Conservation (phyloP, 2,329 filamentous ascomycete species). For the Aspergillus sojae region DNA sequence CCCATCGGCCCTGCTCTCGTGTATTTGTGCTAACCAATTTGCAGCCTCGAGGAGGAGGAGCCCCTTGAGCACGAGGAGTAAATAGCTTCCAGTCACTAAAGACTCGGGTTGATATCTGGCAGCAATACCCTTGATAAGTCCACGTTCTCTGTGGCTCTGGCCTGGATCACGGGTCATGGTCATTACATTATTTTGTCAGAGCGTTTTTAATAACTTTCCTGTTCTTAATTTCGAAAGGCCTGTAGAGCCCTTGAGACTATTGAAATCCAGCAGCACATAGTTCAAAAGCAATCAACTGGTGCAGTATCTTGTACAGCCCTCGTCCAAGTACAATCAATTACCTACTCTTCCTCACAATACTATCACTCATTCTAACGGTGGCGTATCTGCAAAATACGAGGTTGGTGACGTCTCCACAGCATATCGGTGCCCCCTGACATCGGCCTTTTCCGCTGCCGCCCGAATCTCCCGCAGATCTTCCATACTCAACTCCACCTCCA, state of each 20-base stretch:
- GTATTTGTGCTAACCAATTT: slow-evolving; percentile 21
- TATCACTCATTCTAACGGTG: slow-evolving; percentile 1
- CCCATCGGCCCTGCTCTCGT: background rate
- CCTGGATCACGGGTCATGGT: slow-evolving; percentile 25
- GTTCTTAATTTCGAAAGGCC: slow-evolving; percentile 36
- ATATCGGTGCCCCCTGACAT: slow-evolving; percentile 16
- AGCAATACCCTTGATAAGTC: slow-evolving; percentile 42
- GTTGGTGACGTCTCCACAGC: background rate
- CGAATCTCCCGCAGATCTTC: slow-evolving; percentile 21
- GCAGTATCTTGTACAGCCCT: background rate
- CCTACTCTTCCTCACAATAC: background rate
- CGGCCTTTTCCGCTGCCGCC: background rate
- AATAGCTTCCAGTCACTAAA: slow-evolving; percentile 26
- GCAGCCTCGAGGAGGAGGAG: slow-evolving; percentile 73
- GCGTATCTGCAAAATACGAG: slow-evolving; percentile 17
- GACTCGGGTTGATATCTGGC: slow-evolving; percentile 33
- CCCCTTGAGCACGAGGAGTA: slow-evolving; percentile 74
- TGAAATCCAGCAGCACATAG: slow-evolving; percentile 36
- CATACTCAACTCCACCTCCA: slow-evolving; percentile 17
- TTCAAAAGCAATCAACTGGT: slow-evolving; percentile 32
- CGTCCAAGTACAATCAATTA: background rate
- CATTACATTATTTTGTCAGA: slow-evolving; percentile 39
- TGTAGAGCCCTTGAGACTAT: slow-evolving; percentile 23
- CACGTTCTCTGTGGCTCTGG: slow-evolving; percentile 36
- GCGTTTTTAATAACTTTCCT: slow-evolving; percentile 40